These are phyloP conservation scores for Eleusine coracana DNA, from an alignment of 176 grass and related monocot species.

Conservation along the genomic window DNA sequence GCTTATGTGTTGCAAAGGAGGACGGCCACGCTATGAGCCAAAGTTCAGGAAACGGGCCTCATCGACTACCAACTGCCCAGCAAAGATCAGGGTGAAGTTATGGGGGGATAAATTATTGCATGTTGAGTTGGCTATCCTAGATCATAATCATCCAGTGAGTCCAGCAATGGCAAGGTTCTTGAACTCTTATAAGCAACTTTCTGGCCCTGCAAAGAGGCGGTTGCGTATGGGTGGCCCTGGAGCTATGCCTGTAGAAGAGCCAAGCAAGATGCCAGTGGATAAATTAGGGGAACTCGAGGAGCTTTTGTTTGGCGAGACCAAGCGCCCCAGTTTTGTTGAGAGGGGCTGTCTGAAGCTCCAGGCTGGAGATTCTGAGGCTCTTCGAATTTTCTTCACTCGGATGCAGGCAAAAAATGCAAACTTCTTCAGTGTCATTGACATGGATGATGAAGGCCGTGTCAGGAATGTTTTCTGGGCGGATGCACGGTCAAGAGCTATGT, in stretches of 20 bases:
- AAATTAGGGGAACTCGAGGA: slow-evolving; percentile 72
- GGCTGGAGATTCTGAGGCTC: slow-evolving; percentile 80
- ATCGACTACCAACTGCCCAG: slow-evolving; percentile 87
- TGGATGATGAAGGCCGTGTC: slow-evolving; percentile 75
- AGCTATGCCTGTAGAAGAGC: slow-evolving; percentile 62
- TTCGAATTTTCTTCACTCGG: slow-evolving; percentile 86
- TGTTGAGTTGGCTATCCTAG: slow-evolving; percentile 79
- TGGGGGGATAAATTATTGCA: slow-evolving; percentile 94
- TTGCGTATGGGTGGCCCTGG: slow-evolving; percentile 59
- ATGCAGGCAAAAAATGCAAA: slow-evolving; percentile 96
- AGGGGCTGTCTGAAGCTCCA: slow-evolving; percentile 76
- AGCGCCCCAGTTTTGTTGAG: slow-evolving; percentile 37
- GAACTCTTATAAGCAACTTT: slow-evolving; percentile 79
- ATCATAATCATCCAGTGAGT: slow-evolving; percentile 95
- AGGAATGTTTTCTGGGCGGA: slow-evolving; percentile 92
- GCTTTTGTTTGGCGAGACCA: slow-evolving; percentile 84
- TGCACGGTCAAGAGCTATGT: slow-evolving; percentile 77
- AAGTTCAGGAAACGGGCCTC: slow-evolving; percentile 89
- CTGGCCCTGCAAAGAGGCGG: slow-evolving; percentile 45
- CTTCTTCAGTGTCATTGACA: slow-evolving; percentile 86
- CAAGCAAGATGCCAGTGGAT: slow-evolving; percentile 70
- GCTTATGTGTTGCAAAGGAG: background rate
- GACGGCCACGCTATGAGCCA: slow-evolving; percentile 36
- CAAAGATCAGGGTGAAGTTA: slow-evolving; percentile 86
- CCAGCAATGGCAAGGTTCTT: slow-evolving; percentile 94